Evolutionary conservation across 1,284 basidiomycete species (phyloP), one percentile per base, ranked within the genome.

Genomic region (Cystobasidium sp.): DNA sequence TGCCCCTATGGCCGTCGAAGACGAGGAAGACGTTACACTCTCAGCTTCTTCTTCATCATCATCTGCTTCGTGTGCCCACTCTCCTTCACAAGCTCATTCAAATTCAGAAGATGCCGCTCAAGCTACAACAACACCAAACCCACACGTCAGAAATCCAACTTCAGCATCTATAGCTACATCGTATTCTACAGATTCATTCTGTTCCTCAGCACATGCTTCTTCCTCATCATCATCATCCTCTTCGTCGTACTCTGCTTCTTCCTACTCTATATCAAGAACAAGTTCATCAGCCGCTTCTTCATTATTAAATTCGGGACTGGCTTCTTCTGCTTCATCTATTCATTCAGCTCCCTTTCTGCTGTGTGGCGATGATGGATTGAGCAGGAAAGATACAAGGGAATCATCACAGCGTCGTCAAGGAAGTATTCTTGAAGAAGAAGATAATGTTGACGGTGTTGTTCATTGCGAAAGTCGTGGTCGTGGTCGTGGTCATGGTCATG

Each of bases 41-140:
- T 16, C 47, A 14, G 20, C 47, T 51, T 51, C 20, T 6, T 16
- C 47, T 16, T 16, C 47, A 20, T 51, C 47, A 20, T 51, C 47
- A 51, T 51, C 47, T 51, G 20, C 47, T 14, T 51, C 47, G 14
- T 31, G 31, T 31, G 31, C 31, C 31, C 31, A 31, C 31, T 31
- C 31, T 31, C 31, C 20, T 37, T 37, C 20, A 5, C 55, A 56
- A 7, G 24, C 20, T 31, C 22, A 37, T 18, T 37, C 14, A 12
- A 10, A 56, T 37, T 12, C 55, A 14, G 18, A 10, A n/a, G n/a
- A 49, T 49, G n/a, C 46, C 46, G 24, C 53, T 10, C 14, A 20
- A n/a, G 12, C 53, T 20, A 12, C 53, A 3, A 12, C 53, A 18
- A 55, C 44, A 6, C 39, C 37, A 12, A 87, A 85, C 79, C 77